phyloP scores from a whole-genome alignment of 2,329 filamentous ascomycete genomes.

The Cordyceps tenuipes region DNA sequence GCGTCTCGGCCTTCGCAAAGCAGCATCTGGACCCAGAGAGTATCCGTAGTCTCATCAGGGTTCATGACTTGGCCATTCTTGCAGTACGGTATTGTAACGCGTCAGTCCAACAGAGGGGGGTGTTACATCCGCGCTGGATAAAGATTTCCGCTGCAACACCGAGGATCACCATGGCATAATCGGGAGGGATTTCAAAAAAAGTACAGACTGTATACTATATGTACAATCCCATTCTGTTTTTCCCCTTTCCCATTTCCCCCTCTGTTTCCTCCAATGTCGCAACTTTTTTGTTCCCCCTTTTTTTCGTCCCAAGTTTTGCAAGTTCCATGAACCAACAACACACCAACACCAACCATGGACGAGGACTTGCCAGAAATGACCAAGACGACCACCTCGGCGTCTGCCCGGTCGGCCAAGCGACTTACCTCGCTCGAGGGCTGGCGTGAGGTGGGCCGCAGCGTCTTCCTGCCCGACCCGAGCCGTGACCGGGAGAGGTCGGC shows the following conservation, averaged over 20 bases:
- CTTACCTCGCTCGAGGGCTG: not conserved
- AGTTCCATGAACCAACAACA: not conserved
- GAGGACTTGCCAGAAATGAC: not conserved
- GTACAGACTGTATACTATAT: not conserved
- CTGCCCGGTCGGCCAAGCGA: not conserved
- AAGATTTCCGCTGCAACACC: not conserved
- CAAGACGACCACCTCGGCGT: not conserved
- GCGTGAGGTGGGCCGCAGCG: not conserved
- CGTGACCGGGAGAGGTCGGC: not conserved
- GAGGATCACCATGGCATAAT: not conserved
- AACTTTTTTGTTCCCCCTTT: no score
- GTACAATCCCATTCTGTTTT: not conserved
- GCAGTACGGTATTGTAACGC: not conserved
- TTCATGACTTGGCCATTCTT: not conserved
- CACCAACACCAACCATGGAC: not conserved
- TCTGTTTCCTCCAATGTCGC: no score
- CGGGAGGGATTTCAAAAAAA: not conserved
- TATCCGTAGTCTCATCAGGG: not conserved
- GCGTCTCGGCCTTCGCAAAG: not conserved
- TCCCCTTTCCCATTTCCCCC: no score
- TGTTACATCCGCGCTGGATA: no score
- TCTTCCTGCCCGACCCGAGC: not conserved
- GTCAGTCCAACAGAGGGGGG: not conserved
- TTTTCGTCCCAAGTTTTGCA: no score
- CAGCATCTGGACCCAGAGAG: not conserved